Conservation (phyloP, 148 eudicot species). For the Fagopyrum esculentum region DNA sequence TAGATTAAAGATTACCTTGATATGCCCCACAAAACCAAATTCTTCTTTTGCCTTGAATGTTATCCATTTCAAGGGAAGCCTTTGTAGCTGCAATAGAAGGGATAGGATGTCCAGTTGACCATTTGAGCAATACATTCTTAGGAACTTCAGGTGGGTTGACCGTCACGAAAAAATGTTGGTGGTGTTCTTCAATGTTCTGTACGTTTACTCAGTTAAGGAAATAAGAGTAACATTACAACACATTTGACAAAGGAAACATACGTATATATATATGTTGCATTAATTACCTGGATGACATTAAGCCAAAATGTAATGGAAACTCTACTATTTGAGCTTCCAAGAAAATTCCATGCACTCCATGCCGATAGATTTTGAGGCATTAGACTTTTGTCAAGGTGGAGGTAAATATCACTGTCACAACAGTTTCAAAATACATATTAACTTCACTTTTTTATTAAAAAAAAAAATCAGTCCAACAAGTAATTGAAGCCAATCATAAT, state of each 20-base stretch:
- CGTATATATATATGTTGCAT: too few species aligned
- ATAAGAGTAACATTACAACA: background rate
- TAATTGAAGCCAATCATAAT: too few species aligned
- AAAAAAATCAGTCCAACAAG: too few species aligned
- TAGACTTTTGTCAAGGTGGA: conserved; percentile 67
- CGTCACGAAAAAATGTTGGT: conserved; percentile 61
- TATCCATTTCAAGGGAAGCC: conserved; percentile 55
- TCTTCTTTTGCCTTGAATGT: conserved; percentile 87
- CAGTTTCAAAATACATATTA: conserved; percentile 12
- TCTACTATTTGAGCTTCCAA: conserved; percentile 49
- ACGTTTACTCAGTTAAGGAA: conserved; percentile 10
- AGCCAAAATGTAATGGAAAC: conserved; percentile 90
- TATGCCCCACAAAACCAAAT: conserved; percentile 95
- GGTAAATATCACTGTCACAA: conserved; percentile 68
- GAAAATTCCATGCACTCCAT: conserved; percentile 97
- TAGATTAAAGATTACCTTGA: conserved; percentile 42
- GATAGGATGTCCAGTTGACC: conserved; percentile 83
- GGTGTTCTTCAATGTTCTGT: conserved; percentile 55
- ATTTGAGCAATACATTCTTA: conserved; percentile 54
- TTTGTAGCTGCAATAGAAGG: conserved; percentile 85
- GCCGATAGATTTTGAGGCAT: conserved; percentile 83
- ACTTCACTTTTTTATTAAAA: too few species aligned
- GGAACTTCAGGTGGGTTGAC: conserved; percentile 77
- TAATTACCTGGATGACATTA: conserved; percentile 69
- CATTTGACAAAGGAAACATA: background rate